Evolutionary conservation across 257 asterid species (phyloP).

Genomic region (Scutellaria baicalensis): DNA sequence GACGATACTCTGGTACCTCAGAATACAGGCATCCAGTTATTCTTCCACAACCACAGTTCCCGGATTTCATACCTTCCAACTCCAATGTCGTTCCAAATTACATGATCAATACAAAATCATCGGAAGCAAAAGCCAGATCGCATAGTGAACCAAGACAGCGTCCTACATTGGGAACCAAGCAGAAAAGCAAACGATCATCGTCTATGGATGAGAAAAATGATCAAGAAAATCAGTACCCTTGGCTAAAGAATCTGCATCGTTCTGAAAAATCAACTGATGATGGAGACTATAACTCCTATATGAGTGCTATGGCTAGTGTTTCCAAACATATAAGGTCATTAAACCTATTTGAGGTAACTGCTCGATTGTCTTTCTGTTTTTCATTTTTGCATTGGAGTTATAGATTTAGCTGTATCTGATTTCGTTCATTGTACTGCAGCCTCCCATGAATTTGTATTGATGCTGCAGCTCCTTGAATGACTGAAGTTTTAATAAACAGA

Average conservation of each 20-base stretch:
- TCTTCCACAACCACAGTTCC: constrained; percentile 11
- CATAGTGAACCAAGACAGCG: constrained; percentile 74
- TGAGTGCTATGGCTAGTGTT: constrained; percentile 10
- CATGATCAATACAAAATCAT: constrained; percentile 61
- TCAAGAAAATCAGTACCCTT: constrained; percentile 32
- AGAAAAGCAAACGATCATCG: constrained; percentile 33
- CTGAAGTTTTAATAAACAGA: not conserved
- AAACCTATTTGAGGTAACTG: constrained; percentile 26
- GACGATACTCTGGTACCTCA: constrained; percentile 18
- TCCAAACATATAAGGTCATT: constrained; percentile 21
- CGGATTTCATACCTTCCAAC: constrained; percentile 12
- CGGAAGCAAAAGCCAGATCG: constrained; percentile 68
- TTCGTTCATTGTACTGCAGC: constrained; percentile 30
- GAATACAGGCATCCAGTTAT: constrained; percentile 25
- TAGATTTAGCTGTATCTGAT: constrained; percentile 17
- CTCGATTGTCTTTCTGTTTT: not conserved
- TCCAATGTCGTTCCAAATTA: constrained; percentile 35
- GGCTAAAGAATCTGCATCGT: constrained; percentile 35
- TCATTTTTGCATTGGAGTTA: not conserved
- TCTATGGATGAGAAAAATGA: constrained; percentile 39
- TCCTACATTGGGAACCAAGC: constrained; percentile 33
- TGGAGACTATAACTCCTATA: constrained; percentile 17
- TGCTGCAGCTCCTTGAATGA: constrained; percentile 15
- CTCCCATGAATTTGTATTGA: constrained; percentile 41
- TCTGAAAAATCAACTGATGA: constrained; percentile 26